Percentiles rank a stretch among this genome's conserved stretches.
These are phyloP conservation scores for Drechslera avenae DNA, from an alignment of 2,329 filamentous ascomycete genomes.

Conservation along the genomic window DNA sequence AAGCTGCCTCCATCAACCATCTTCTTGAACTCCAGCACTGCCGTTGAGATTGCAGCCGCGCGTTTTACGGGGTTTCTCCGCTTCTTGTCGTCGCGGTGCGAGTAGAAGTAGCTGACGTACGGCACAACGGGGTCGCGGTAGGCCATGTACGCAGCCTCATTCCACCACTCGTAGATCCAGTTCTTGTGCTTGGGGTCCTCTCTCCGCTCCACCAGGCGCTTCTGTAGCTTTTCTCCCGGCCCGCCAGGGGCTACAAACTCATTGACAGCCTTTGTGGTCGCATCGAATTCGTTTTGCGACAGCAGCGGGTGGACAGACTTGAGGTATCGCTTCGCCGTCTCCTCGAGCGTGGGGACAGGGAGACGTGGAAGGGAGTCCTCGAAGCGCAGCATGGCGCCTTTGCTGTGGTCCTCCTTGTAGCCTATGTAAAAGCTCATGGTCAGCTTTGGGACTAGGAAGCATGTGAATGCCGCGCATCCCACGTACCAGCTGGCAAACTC, in stretches of 20 bases:
- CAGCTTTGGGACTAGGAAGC: constrained; percentile 10
- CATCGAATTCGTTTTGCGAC: constrained; percentile 68
- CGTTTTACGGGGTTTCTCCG: constrained; percentile 89
- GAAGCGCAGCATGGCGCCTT: constrained; percentile 81
- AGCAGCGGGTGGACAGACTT: constrained; percentile 79
- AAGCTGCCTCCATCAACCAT: constrained; percentile 81
- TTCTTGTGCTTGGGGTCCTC: constrained; percentile 84
- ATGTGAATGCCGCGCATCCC: constrained; percentile 17
- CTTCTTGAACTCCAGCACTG: constrained; percentile 90
- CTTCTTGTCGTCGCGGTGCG: constrained; percentile 89
- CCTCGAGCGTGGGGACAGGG: constrained; percentile 80
- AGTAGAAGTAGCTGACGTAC: constrained; percentile 99
- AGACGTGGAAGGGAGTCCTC: constrained; percentile 83
- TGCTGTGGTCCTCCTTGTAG: constrained; percentile 79
- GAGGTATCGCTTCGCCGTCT: constrained; percentile 79
- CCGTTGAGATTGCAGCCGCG: constrained; percentile 85
- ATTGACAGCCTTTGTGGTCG: constrained; percentile 80
- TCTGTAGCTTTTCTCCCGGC: constrained; percentile 80
- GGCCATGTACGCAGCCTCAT: constrained; percentile 85
- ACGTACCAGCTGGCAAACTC: constrained; percentile 54
- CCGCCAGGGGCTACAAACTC: constrained; percentile 90
- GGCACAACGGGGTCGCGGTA: constrained; percentile 97
- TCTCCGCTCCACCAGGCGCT: constrained; percentile 79
- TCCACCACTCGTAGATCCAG: constrained; percentile 99
- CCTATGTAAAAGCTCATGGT: constrained; percentile 53